phyloP scores from a whole-genome alignment of 2,329 filamentous ascomycete genomes.

The Dactylellina sp. region DNA sequence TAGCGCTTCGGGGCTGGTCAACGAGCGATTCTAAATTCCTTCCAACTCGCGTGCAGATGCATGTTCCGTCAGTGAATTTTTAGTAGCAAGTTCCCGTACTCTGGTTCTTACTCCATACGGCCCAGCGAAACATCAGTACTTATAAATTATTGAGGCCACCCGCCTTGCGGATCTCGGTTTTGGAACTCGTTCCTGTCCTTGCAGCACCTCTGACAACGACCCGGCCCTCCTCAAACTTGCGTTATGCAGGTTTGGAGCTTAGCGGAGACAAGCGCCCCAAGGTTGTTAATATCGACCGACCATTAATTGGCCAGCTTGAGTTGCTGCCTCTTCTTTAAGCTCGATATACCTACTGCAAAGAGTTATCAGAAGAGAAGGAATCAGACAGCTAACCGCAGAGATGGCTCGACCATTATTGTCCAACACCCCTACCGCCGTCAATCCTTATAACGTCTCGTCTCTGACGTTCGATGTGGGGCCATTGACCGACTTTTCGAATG shows the following conservation, averaged over 20 bases:
- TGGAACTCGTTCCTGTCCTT: conserved; percentile 30
- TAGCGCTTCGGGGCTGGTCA: conserved; percentile 42
- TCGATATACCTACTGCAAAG: conserved; percentile 35
- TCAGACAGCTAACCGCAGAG: conserved; percentile 21
- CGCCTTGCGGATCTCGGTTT: conserved; percentile 22
- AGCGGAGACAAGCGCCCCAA: conserved; percentile 44
- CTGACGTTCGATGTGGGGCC: conserved; percentile 54
- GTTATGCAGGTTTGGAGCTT: conserved; percentile 50
- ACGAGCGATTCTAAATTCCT: not conserved
- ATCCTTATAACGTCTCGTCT: conserved; percentile 52
- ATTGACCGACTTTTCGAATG: conserved; percentile 54
- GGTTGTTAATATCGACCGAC: conserved; percentile 24
- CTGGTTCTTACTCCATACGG: conserved; percentile 6
- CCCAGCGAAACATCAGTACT: conserved; percentile 23
- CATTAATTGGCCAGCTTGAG: conserved; percentile 27
- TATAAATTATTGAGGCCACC: conserved; percentile 43
- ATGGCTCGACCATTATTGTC: conserved; percentile 47
- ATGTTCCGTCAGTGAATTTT: conserved; percentile 32
- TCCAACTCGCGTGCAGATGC: conserved; percentile 13
- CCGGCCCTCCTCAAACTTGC: conserved; percentile 34
- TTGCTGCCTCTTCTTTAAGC: conserved; percentile 13
- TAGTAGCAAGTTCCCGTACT: conserved; percentile 26
- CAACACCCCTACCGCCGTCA: conserved; percentile 49
- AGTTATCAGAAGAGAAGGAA: conserved; percentile 1
- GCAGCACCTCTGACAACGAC: conserved; percentile 52